A percentile compares a stretch with the other conserved stretches of the same genome.
Conservation (phyloP, 352 stramenopile genomes). For the Pythium guiyangense region DNA sequence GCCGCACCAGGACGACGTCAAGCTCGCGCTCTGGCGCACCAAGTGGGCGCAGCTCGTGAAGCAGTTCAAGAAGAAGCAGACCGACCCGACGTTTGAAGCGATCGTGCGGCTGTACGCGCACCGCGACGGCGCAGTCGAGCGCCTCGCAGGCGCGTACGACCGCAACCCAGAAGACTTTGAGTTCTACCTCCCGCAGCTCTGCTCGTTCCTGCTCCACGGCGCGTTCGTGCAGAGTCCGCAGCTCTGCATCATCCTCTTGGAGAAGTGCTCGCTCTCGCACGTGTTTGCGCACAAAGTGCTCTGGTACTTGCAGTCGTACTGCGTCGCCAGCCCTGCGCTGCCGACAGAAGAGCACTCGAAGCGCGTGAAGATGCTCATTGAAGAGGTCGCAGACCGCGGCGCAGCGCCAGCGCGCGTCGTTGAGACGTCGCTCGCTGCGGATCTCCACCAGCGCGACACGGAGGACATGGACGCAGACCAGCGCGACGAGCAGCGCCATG, state of each 20-base stretch:
- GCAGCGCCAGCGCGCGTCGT: constrained; percentile 34
- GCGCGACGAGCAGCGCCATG: constrained; percentile 5
- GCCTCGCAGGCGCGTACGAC: constrained; percentile 44
- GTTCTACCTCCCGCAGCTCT: constrained; percentile 83
- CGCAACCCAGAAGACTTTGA: constrained; percentile 63
- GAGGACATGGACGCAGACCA: constrained; percentile 14
- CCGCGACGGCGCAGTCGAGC: constrained; percentile 58
- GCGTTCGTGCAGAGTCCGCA: constrained; percentile 63
- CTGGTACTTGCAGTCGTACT: constrained; percentile 83
- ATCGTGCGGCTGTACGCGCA: constrained; percentile 83
- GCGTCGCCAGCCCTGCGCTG: constrained; percentile 55
- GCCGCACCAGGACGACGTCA: constrained; percentile 35
- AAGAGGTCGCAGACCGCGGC: constrained; percentile 66
- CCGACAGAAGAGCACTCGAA: constrained; percentile 40
- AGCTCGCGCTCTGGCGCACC: constrained; percentile 48
- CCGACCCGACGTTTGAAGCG: constrained; percentile 74
- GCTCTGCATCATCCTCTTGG: constrained; percentile 60
- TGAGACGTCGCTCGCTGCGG: constrained; percentile 22
- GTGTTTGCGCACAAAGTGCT: constrained; percentile 84
- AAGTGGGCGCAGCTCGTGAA: constrained; percentile 79
- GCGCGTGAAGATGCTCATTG: constrained; percentile 75
- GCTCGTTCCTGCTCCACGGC: constrained; percentile 75
- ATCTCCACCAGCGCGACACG: neutral
- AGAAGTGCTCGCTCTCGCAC: constrained; percentile 79
- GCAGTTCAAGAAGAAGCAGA: constrained; percentile 54